These are phyloP conservation scores for Selenicereus undatus DNA, from an alignment of 148 eudicot species.

Conservation along the genomic window DNA sequence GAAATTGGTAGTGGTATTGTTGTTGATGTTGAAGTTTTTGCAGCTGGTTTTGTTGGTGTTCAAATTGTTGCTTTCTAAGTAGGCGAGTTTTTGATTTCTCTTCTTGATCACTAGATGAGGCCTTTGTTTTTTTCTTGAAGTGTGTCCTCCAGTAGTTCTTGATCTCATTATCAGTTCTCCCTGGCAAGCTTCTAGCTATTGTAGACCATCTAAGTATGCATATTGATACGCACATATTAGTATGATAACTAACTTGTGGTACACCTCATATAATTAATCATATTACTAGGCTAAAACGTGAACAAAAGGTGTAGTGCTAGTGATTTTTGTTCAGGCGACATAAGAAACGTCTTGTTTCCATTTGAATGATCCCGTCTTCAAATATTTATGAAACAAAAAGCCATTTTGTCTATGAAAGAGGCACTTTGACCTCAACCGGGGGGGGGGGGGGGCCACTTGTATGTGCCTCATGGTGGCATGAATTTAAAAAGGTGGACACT, in stretches of 20 bases:
- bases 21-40: conserved; percentile 21
- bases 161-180: conserved; percentile 79
- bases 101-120: conserved; percentile 14
- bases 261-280: no score
- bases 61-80: conserved; percentile 45
- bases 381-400: no score
- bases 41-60: conserved; percentile 32
- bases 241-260: not conserved
- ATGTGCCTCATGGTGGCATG: no score
- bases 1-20: conserved; percentile 24
- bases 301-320: no score
- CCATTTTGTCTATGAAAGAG: no score
- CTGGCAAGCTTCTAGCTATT: conserved; percentile 71
- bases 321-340: no score
- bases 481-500: no score
- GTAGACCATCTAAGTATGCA: conserved; percentile 60
- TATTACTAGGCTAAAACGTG: no score
- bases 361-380: no score
- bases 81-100: conserved; percentile 39
- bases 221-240: not conserved
- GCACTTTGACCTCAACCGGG: no score
- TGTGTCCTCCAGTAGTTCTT: conserved; percentile 89
- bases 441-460: no score
- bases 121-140: conserved; percentile 58
- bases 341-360: no score